Conservation (phyloP, 2,329 filamentous ascomycete species). For the Pseudogymnoascus sp. region DNA sequence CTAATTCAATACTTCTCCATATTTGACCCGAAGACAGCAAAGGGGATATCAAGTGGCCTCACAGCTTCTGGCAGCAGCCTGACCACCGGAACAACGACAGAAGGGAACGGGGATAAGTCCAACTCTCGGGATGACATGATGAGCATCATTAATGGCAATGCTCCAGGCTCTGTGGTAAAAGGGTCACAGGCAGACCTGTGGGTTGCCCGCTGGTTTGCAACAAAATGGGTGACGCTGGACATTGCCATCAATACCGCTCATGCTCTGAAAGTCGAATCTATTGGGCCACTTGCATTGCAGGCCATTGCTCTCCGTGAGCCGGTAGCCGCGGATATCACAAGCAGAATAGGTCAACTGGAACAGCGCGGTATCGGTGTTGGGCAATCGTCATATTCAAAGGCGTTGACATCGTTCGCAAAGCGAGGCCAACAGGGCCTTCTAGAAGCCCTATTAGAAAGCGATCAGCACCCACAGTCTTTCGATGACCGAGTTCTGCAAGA, state of each 20-base stretch:
- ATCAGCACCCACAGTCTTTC: conserved; percentile 58
- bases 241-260: conserved; percentile 63
- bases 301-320: conserved; percentile 64
- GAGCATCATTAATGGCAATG: not conserved
- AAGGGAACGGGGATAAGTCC: conserved; percentile 14
- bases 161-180: not conserved
- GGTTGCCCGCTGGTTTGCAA: conserved; percentile 76
- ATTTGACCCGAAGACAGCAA: conserved; percentile 26
- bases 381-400: conserved; percentile 55
- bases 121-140: conserved; percentile 20
- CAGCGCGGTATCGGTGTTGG: conserved; percentile 56
- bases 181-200: conserved; percentile 33
- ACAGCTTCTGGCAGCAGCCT: conserved; percentile 22
- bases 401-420: conserved; percentile 57
- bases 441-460: conserved; percentile 37
- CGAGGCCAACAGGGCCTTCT: conserved; percentile 39
- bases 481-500: conserved; percentile 50
- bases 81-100: conserved; percentile 13
- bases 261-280: conserved; percentile 61
- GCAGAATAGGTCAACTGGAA: conserved; percentile 54
- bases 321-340: conserved; percentile 47
- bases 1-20: conserved; percentile 34
- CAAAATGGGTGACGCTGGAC: conserved; percentile 64
- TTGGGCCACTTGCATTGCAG: conserved; percentile 71
- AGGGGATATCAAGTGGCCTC: conserved; percentile 22